Evolutionary conservation across 225 moss, liverwort and hornwort species (phyloP).

Genomic region (Sphagnum contortum): DNA sequence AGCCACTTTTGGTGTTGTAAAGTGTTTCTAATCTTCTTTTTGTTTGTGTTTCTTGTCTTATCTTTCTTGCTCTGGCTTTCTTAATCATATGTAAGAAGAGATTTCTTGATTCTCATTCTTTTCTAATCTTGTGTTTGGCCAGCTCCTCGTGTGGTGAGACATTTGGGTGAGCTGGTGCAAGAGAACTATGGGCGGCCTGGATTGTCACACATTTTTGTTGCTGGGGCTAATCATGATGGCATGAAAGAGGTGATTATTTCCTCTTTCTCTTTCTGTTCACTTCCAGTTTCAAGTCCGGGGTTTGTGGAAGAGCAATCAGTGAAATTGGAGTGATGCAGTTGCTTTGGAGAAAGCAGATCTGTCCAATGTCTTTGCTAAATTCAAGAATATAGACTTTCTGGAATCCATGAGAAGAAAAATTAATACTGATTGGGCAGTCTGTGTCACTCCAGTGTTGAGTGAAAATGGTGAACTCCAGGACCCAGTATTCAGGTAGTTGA

Average conservation of each 20-base stretch:
- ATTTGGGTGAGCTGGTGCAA: slow-evolving; percentile 29
- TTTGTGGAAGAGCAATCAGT: neutral
- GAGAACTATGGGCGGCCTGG: slow-evolving; percentile 64
- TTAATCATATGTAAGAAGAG: neutral
- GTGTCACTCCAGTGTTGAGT: no score
- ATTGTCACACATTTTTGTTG: slow-evolving; percentile 52
- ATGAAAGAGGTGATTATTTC: slow-evolving; percentile 51
- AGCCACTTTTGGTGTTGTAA: slow-evolving; percentile 13
- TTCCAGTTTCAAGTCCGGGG: neutral
- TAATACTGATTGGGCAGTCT: no score
- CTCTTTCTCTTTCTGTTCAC: no score
- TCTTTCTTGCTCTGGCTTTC: neutral
- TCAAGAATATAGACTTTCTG: no score
- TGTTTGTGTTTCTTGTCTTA: neutral
- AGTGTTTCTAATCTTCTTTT: neutral
- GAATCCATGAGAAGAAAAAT: no score
- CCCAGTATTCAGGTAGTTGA: no score
- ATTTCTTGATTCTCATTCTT: neutral
- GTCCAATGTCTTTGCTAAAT: no score
- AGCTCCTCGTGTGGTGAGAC: slow-evolving; percentile 37
- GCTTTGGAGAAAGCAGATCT: no score
- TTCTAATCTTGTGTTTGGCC: slow-evolving; percentile 8
- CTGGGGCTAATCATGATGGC: slow-evolving; percentile 59
- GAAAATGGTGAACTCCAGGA: no score
- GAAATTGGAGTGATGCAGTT: no score